phyloP scores from a whole-genome alignment of 2,329 filamentous ascomycete species.

The Nigrograna mackinnonii region DNA sequence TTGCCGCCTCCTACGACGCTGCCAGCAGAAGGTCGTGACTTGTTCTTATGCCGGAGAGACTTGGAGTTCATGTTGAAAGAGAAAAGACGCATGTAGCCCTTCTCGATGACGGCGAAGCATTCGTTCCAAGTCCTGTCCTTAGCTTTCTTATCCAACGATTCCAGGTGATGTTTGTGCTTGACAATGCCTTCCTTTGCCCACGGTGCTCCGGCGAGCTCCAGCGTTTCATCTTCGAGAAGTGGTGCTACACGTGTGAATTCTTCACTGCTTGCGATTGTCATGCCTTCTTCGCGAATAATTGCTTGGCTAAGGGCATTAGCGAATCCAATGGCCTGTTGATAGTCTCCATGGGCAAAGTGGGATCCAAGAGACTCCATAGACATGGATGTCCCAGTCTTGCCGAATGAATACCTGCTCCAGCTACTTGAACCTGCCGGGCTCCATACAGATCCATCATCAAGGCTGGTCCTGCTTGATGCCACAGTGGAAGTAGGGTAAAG shows the following conservation, averaged over 20 bases:
- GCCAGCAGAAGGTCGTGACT: slow-evolving; percentile 58
- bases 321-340: slow-evolving; percentile 96
- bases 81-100: slow-evolving; percentile 91
- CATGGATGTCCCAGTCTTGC: slow-evolving; percentile 87
- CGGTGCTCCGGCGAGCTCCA: slow-evolving; percentile 90
- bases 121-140: slow-evolving; percentile 95
- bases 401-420: slow-evolving; percentile 92
- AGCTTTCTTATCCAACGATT: slow-evolving; percentile 85
- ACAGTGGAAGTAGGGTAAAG: slow-evolving; percentile 78
- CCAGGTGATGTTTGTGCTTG: slow-evolving; percentile 94
- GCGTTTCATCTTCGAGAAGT: slow-evolving; percentile 86
- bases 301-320: slow-evolving; percentile 95
- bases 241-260: slow-evolving; percentile 64
- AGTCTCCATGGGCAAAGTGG: slow-evolving; percentile 74
- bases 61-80: slow-evolving; percentile 83
- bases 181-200: slow-evolving; percentile 98
- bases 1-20: slow-evolving; percentile 90
- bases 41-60: slow-evolving; percentile 70
- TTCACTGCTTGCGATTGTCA: slow-evolving; percentile 57
- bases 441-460: slow-evolving; percentile 92
- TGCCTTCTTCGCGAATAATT: slow-evolving; percentile 86
- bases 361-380: slow-evolving; percentile 90
- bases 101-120: slow-evolving; percentile 94
- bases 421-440: slow-evolving; percentile 90
- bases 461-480: slow-evolving; percentile 88